Base-by-base conservation (phyloP, 2,329 filamentous ascomycete species). In the Aureobasidium melanogenum region DNA sequence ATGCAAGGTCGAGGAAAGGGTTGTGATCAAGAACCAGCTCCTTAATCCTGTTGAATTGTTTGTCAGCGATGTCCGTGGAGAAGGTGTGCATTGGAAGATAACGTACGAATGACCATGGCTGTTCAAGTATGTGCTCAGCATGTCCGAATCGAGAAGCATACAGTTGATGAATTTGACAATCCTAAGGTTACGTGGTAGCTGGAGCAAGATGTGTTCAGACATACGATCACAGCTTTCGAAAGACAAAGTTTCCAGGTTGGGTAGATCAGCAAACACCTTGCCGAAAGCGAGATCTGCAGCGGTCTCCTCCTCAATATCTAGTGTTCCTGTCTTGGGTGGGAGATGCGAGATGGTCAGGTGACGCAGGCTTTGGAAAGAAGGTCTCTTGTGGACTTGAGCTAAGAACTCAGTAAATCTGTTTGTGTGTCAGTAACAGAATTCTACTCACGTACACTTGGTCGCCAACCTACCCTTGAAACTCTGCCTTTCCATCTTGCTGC, bases 81-180 rank as follows among this genome's bases (percentile, higher is more conserved):
- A 19, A 17, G n/a, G 9, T 3, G 28, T 47, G 30, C 3, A 2
- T 3, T 19, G 15, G 3, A 17, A 24, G 17, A 6, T 6, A 26
- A 55, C 59, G 12, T 61, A 61, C 47, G 61, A 61, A n/a, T 58
- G 73, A 0, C 91, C 92, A 67, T 89, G 85, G 0, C 82, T 82
- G 6, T 78, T 70, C 43, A 97, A 79, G 68, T 88, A 96, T 0
- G 73, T 70, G 28, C 79, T 76, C 24, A 97, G 75, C 62, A 85
- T 81, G 4, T 85, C 80, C 0, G 89, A 87, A 5, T 80, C 84
- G 10, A 96, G 74, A 64, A 88, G 84, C 74, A 87, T 86, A 69
- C 91, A 97, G 67, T 94, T 93, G 65, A 86, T 84, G 17, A 97
- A 77, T 65, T 87, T 87, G 3, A 97, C 78, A 48, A 83, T 82